phyloP scores from a whole-genome alignment of 345 rosid genomes.

The Gossypium thurberi region DNA sequence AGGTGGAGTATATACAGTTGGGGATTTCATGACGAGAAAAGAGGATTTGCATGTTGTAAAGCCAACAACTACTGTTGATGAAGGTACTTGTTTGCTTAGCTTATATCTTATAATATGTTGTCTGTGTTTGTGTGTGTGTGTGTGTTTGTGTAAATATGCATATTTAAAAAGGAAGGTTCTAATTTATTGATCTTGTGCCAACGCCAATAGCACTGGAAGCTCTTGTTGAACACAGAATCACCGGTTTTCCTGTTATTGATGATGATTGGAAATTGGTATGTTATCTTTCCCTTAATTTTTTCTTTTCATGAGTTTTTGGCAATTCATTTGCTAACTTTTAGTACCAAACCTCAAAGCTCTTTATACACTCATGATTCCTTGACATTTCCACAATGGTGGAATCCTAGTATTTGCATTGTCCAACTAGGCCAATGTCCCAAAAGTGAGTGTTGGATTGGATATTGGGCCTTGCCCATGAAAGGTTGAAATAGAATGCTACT shows the following conservation, averaged over 20 bases:
- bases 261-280: conserved; percentile 76
- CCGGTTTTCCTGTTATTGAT: conserved; percentile 88
- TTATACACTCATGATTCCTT: neutral
- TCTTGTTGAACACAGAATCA: conserved; percentile 68
- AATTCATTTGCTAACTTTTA: neutral
- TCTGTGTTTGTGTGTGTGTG: neutral
- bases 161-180: neutral
- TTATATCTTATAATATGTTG: neutral
- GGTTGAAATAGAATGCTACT: neutral
- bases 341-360: neutral
- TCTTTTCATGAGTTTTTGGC: neutral
- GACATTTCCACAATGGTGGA: conserved; percentile 2
- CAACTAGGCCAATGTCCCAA: neutral
- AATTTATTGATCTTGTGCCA: conserved; percentile 12
- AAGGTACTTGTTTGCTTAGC: conserved; percentile 40
- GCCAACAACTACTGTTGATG: conserved; percentile 73
- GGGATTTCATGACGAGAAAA: conserved; percentile 81
- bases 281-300: conserved; percentile 8
- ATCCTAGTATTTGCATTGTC: neutral
- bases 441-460: neutral
- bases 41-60: conserved; percentile 69
- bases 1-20: conserved; percentile 61
- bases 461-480: neutral
- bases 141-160: neutral
- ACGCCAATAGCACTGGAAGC: conserved; percentile 52